These are phyloP conservation scores for Gamsiella multidivaricata DNA, from an alignment of 192 early-diverging fungal genomes.

Conservation along the genomic window DNA sequence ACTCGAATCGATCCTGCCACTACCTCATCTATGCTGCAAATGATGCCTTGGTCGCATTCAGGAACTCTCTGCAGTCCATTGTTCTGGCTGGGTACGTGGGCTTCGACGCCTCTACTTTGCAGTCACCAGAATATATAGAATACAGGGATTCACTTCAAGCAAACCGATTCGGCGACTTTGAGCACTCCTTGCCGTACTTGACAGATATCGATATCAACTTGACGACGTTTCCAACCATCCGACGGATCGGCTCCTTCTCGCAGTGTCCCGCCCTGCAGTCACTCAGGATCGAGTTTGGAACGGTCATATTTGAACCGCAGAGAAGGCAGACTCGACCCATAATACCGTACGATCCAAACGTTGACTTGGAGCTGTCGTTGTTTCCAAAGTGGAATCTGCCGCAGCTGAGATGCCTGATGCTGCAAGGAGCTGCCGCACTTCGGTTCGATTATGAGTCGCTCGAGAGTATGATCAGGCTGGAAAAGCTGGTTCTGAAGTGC, in stretches of 20 bases:
- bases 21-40: not conserved
- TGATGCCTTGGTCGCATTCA: not conserved
- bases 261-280: not conserved
- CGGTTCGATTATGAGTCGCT: conserved; percentile 8
- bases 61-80: not conserved
- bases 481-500: not conserved
- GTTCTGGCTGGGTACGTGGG: not conserved
- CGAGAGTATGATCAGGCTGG: not conserved
- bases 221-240: not conserved
- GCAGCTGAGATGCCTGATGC: not conserved
- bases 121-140: not conserved
- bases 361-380: not conserved
- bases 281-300: not conserved
- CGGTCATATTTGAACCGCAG: not conserved
- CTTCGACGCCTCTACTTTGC: not conserved
- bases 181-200: not conserved
- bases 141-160: not conserved
- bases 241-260: not conserved
- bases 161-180: not conserved
- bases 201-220: not conserved
- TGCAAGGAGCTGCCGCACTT: not conserved
- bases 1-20: not conserved
- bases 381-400: conserved; percentile 11
- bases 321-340: not conserved
- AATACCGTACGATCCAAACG: not conserved